These are phyloP conservation scores for Tulasnella sp. DNA, from an alignment of 768 basidiomycete genomes.

Conservation along the genomic window DNA sequence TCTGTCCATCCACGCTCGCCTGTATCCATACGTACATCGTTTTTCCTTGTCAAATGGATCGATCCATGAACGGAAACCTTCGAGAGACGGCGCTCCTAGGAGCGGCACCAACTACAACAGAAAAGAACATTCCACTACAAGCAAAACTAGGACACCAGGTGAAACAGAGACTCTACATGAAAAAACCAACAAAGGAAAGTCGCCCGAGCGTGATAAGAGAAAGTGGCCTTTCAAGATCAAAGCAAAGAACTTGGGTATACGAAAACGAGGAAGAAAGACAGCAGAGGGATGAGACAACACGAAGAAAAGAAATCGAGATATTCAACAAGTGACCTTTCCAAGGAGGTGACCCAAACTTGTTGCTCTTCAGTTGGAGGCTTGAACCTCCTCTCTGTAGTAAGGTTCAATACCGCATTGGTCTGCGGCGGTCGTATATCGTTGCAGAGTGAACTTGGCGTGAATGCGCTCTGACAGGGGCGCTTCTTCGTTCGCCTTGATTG, in stretches of 20 bases:
- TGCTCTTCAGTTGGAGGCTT: not conserved
- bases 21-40: conserved; percentile 8
- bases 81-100: not conserved
- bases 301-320: too few species aligned
- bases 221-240: not conserved
- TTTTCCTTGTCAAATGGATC: conserved; percentile 7
- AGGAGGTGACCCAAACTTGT: not conserved
- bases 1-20: not conserved
- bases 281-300: too few species aligned
- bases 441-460: not conserved
- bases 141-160: too few species aligned
- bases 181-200: too few species aligned
- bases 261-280: too few species aligned
- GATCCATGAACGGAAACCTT: not conserved
- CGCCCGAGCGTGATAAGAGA: not conserved
- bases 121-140: too few species aligned
- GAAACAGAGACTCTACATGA: too few species aligned
- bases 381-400: not conserved
- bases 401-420: not conserved
- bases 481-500: not conserved
- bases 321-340: not conserved
- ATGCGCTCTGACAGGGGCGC: not conserved
- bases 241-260: not conserved
- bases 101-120: not conserved
- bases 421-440: not conserved